These are phyloP conservation scores for Septoria linicola DNA, from an alignment of 2,329 filamentous ascomycete genomes.

Conservation along the genomic window DNA sequence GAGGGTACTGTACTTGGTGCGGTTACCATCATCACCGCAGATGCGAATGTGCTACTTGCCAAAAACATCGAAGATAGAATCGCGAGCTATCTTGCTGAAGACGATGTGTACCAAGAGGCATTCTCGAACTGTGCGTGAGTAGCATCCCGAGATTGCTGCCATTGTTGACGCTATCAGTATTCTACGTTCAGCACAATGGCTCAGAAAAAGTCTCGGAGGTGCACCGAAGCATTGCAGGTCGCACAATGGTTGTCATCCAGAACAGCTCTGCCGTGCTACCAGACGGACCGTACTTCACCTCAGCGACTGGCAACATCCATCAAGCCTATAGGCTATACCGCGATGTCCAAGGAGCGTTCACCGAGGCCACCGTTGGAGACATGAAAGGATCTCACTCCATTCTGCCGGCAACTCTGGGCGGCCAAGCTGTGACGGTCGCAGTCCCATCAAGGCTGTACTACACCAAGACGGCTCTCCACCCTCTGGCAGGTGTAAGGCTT, in stretches of 20 bases:
- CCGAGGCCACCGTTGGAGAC: conserved; percentile 36
- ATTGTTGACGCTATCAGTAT: too few relatives aligned
- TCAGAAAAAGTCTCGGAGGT: too few relatives aligned
- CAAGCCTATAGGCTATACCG: conserved; percentile 50
- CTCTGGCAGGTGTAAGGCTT: conserved; percentile 59
- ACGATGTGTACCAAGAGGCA: conserved; percentile 2
- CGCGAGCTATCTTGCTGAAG: neutral
- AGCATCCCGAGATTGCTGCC: too few relatives aligned
- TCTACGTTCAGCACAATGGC: neutral
- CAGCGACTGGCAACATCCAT: conserved; percentile 44
- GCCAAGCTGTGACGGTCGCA: conserved; percentile 44
- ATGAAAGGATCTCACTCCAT: conserved; percentile 42
- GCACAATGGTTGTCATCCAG: too few relatives aligned
- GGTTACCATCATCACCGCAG: neutral
- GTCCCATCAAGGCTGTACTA: conserved; percentile 62
- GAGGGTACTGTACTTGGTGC: neutral
- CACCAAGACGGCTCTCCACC: conserved; percentile 50
- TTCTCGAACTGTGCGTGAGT: too few relatives aligned
- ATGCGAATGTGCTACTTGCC: neutral
- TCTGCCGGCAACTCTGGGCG: conserved; percentile 42
- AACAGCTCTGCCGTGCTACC: conserved; percentile 32
- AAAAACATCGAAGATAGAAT: neutral
- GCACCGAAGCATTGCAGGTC: too few relatives aligned
- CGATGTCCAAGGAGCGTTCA: conserved; percentile 48
- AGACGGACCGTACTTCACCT: conserved; percentile 51